phyloP scores from a whole-genome alignment of 78 protist genomes.

The Acrasis kona region DNA sequence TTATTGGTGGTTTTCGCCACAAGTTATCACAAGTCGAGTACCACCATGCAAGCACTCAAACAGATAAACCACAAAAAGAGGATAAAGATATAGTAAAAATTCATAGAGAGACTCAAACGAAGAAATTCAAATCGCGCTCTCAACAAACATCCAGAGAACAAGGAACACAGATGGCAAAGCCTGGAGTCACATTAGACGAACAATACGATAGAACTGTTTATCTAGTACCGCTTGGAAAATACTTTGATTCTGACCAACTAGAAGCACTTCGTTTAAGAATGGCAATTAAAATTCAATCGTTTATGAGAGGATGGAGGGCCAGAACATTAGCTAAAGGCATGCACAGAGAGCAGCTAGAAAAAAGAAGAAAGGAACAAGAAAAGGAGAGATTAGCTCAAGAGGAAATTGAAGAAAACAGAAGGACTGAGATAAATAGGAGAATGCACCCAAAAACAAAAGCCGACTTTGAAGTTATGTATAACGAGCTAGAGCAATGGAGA shows the following conservation, averaged over 20 bases:
- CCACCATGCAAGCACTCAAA: conserved; percentile 49
- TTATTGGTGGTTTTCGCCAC: conserved; percentile 42
- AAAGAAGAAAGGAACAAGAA: too few species aligned
- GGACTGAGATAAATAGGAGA: conserved; percentile 40
- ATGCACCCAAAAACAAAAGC: conserved; percentile 42
- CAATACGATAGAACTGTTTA: neutral
- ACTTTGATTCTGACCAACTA: conserved; percentile 31
- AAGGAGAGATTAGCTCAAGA: too few species aligned
- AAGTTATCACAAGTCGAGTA: neutral
- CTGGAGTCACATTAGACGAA: conserved; percentile 12
- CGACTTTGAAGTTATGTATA: conserved; percentile 49
- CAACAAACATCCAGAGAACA: conserved; percentile 40
- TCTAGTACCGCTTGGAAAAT: conserved; percentile 30
- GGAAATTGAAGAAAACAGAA: conserved; percentile 4
- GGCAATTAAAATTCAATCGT: conserved; percentile 26
- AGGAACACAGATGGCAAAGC: conserved; percentile 58
- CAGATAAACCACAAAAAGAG: conserved; percentile 11
- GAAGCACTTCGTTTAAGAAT: neutral
- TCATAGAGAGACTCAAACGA: conserved; percentile 49
- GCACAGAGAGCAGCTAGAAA: neutral
- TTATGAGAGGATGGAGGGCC: conserved; percentile 43
- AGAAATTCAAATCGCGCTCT: conserved; percentile 4
- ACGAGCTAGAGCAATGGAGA: conserved; percentile 59
- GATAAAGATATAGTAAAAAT: neutral
- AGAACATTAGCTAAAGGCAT: conserved; percentile 17